Conservation (phyloP, 1,139 yeast species). For the Suhomyces choctaworum region DNA sequence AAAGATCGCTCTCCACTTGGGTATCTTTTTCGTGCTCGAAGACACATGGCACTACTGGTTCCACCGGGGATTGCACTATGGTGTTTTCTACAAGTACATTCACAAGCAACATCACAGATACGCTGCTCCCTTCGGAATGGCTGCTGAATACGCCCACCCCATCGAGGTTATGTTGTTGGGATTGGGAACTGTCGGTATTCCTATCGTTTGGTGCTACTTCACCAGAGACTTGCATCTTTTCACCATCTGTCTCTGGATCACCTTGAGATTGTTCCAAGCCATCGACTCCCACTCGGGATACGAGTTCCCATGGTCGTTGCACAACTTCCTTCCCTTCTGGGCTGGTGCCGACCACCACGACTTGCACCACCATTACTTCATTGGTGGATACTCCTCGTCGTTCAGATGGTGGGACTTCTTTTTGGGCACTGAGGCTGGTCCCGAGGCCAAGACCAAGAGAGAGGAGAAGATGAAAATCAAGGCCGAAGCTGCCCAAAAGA, state of each 20-base stretch:
- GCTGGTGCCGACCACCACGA: conserved; percentile 55
- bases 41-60: conserved; percentile 53
- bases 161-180: conserved; percentile 48
- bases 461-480: conserved; percentile 34
- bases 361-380: conserved; percentile 48
- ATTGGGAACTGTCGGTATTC: conserved; percentile 50
- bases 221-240: conserved; percentile 44
- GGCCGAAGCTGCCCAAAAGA: conserved; percentile 31
- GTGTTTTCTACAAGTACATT: conserved; percentile 48
- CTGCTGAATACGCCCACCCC: conserved; percentile 53
- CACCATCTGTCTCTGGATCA: conserved; percentile 45
- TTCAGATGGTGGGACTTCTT: conserved; percentile 51
- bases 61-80: conserved; percentile 47
- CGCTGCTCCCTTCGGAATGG: conserved; percentile 51
- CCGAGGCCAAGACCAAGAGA: conserved; percentile 41
- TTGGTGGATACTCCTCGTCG: conserved; percentile 46
- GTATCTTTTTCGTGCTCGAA: conserved; percentile 43
- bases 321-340: conserved; percentile 48
- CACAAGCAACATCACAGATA: conserved; percentile 52
- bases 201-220: conserved; percentile 40
- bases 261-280: conserved; percentile 48
- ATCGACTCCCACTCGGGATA: conserved; percentile 52
- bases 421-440: conserved; percentile 48
- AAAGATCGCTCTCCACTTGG: conserved; percentile 34
- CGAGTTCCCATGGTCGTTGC: conserved; percentile 52